Conservation (phyloP, 1,284 basidiomycete genomes). For the Albatrellus sp. region DNA sequence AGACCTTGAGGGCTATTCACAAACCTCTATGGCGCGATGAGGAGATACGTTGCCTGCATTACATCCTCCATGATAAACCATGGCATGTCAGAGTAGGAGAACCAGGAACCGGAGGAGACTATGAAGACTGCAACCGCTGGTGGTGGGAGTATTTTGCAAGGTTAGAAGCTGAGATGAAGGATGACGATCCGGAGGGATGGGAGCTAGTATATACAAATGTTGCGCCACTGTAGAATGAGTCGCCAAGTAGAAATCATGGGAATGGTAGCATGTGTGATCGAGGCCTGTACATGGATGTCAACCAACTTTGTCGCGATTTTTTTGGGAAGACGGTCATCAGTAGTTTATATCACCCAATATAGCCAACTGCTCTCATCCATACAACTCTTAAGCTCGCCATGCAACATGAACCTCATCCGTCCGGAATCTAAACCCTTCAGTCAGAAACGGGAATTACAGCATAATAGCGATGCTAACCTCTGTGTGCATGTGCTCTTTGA, state of each 20-base stretch:
- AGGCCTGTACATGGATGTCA: not conserved
- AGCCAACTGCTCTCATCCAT: slow-evolving; percentile 19
- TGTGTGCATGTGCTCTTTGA: slow-evolving; percentile 82
- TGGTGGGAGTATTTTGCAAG: slow-evolving; percentile 66
- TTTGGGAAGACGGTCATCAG: not conserved
- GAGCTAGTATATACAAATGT: slow-evolving; percentile 39
- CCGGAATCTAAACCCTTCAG: slow-evolving; percentile 56
- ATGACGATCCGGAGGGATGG: slow-evolving; percentile 35
- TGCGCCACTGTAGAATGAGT: slow-evolving; percentile 12
- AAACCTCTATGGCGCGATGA: slow-evolving; percentile 64
- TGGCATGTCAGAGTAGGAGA: slow-evolving; percentile 40
- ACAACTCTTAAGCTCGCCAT: too few relatives aligned
- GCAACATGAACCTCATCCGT: slow-evolving; percentile 86
- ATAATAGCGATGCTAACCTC: slow-evolving; percentile 32
- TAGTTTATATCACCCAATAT: too few relatives aligned
- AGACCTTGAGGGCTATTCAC: slow-evolving; percentile 65
- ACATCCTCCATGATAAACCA: slow-evolving; percentile 66
- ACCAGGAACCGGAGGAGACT: slow-evolving; percentile 22
- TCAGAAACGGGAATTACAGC: slow-evolving; percentile 9
- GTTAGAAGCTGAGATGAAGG: slow-evolving; percentile 34
- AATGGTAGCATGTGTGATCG: not conserved
- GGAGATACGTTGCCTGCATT: slow-evolving; percentile 66
- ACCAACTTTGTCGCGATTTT: not conserved
- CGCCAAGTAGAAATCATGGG: not conserved
- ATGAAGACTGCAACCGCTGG: slow-evolving; percentile 48